phyloP scores from a whole-genome alignment of 1,139 yeast genomes.

The Suhomyces yuchorum region DNA sequence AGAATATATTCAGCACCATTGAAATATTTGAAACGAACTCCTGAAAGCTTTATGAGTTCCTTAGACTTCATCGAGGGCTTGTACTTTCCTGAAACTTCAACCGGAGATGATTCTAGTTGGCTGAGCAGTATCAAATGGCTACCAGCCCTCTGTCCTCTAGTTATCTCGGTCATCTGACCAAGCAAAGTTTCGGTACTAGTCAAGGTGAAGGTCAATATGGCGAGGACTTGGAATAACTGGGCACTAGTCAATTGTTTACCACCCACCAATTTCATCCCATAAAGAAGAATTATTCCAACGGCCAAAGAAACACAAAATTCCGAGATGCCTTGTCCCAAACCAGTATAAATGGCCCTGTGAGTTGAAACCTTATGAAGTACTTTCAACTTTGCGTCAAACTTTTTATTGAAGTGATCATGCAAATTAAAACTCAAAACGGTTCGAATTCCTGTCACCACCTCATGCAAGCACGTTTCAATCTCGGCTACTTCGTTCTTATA shows the following conservation, averaged over 20 bases:
- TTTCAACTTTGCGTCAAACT: constrained; percentile 34
- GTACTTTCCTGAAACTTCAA: constrained; percentile 32
- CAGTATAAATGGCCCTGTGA: constrained; percentile 55
- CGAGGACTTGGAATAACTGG: constrained; percentile 68
- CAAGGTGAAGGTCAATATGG: constrained; percentile 73
- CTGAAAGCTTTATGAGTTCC: constrained; percentile 38
- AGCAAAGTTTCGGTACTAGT: constrained; percentile 62
- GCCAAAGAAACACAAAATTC: constrained; percentile 58
- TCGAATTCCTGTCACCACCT: constrained; percentile 58
- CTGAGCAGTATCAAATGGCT: constrained; percentile 53
- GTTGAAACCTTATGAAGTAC: constrained; percentile 37
- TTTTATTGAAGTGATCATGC: constrained; percentile 45
- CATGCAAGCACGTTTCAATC: constrained; percentile 58
- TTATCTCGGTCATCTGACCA: constrained; percentile 70
- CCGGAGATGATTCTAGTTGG: constrained; percentile 31
- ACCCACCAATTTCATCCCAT: constrained; percentile 73
- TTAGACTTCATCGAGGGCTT: constrained; percentile 18
- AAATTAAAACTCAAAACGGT: constrained; percentile 64
- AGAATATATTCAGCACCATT: constrained; percentile 29
- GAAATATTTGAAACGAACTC: constrained; percentile 55
- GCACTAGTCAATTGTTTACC: constrained; percentile 52
- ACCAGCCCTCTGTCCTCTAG: constrained; percentile 76
- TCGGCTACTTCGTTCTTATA: constrained; percentile 60
- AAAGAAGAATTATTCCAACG: constrained; percentile 71
- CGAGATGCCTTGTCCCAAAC: constrained; percentile 63